Base-by-base conservation (phyloP, 495 filamentous ascomycete genomes). In the Melanomma pulvis-pyrius region DNA sequence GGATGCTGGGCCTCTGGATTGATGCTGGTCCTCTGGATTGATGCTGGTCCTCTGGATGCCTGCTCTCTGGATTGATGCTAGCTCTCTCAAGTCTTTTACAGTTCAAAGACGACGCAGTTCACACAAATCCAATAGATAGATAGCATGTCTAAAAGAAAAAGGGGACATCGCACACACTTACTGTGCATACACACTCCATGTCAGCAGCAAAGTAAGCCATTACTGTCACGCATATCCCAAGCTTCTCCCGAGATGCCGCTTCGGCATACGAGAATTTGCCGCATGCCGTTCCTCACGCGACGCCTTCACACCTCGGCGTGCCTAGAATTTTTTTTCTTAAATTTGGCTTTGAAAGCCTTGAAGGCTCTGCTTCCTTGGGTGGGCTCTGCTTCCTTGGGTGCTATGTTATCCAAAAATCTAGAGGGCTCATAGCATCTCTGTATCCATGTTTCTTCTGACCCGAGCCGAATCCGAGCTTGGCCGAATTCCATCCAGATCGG, bases 231-330 rank as follows among this genome's bases (percentile, higher is more conserved):
- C 29, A 21, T 32, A 19, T n/a, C 26, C 30, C 29, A 24, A 39
- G 51, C 4, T 30, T 12, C 3, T 21, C 22, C 30, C 19, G 7
- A 41, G 29, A 57, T 57, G 53, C 53, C 53, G 53, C 53, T 32
- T 57, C 53, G 53, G 53, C 53, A 32, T 57, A 29, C 30, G 4
- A 29, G 1, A 9, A 50, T 39, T 22, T 57, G 53, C 53, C 53
- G 53, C 30, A 22, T 41, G 53, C 32, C 53, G 53, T 30, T 41
- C 11, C 3, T 55, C 19, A 24, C 13, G 21, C 32, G 2, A 39
- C 53, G 22, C n/a, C 29, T 24, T 21, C 21, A 24, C 39, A 57
- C 41, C 1, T 53, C 50, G 50, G 50, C 50, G 25, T 19, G 26
- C 21, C 50, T 32, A 53, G 50, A 44, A 44, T 6, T 3, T 15